These are phyloP conservation scores for Salix caprea DNA, from an alignment of 345 rosid species.

Conservation along the genomic window DNA sequence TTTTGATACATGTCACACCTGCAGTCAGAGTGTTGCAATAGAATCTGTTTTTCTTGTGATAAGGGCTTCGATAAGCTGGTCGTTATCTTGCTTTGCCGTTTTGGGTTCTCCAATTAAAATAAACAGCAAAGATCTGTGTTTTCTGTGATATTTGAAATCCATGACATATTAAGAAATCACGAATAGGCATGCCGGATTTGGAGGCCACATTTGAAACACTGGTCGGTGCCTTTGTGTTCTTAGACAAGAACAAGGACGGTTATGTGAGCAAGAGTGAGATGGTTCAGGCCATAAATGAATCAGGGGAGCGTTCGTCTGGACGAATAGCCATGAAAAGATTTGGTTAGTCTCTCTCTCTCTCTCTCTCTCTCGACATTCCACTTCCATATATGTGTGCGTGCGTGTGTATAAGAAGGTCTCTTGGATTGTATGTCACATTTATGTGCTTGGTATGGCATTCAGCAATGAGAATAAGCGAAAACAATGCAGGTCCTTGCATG, in stretches of 20 bases:
- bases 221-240: conserved; percentile 80
- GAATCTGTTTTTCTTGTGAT: no score
- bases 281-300: conserved; percentile 78
- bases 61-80: background rate
- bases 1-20: no score
- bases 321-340: conserved; percentile 88
- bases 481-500: no score
- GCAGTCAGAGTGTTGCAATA: no score
- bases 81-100: background rate
- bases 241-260: conserved; percentile 88
- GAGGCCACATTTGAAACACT: conserved; percentile 79
- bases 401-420: background rate
- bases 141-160: conserved; percentile 29
- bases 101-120: no score
- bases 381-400: background rate
- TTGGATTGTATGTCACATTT: background rate
- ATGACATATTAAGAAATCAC: conserved; percentile 52
- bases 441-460: background rate
- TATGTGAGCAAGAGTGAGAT: conserved; percentile 84
- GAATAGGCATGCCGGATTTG: conserved; percentile 67
- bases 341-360: conserved; percentile 38
- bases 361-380: conserved; percentile 2
- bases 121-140: background rate
- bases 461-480: background rate
- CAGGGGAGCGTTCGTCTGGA: conserved; percentile 87